Evolutionary conservation across 1,284 basidiomycete species (phyloP), one percentile per base, ranked within the genome.

Genomic region (Pseudozyma sp.): DNA sequence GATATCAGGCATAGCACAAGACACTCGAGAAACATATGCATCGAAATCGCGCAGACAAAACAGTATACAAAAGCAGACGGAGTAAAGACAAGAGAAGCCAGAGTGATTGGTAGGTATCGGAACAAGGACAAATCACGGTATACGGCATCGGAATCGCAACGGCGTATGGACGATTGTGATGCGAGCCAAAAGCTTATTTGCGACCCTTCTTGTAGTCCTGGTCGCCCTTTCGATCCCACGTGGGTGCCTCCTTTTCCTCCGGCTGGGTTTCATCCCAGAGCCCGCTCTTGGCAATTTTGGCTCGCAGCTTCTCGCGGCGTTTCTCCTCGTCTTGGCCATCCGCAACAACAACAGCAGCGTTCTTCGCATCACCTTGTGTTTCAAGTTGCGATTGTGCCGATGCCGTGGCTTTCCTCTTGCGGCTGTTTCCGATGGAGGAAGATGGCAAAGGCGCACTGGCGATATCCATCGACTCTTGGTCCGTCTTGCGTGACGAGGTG

Each of bases 201-300:
- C 71, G 71, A 59, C 72, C 63, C 52, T 75, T 75, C 43, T 39
- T 53, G 44, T 75, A 82, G 43, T 82, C 80, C 53, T 66, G 60
- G 52, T 82, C 80, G 19, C 80, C 80, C 48, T 66, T 65, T 16
- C 68, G 51, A 38, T 82, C 80, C 79, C 79, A 82, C 59, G 80
- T 80, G 50, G 72, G 72, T 7, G 25, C 55, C 60, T 82, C 80
- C 50, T 61, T 57, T 56, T 81, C 80, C 43, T 82, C 78, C 5
- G 71, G 72, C 59, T 82, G 80, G 14, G 80, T 82, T 63, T 82
- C 80, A 52, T 80, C 77, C 80, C 80, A 82, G 18, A 81, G 35
- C 5, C 72, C 77, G 54, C 70, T 66, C 50, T 59, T 67, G 19
- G 66, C 70, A 36, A 74, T 70, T 48, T 64, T 70, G 48, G 66